Percentiles rank a stretch among this genome's conserved stretches.
These are phyloP conservation scores for Penicillium sp. DNA, from an alignment of 2,329 filamentous ascomycete species.

Conservation along the genomic window DNA sequence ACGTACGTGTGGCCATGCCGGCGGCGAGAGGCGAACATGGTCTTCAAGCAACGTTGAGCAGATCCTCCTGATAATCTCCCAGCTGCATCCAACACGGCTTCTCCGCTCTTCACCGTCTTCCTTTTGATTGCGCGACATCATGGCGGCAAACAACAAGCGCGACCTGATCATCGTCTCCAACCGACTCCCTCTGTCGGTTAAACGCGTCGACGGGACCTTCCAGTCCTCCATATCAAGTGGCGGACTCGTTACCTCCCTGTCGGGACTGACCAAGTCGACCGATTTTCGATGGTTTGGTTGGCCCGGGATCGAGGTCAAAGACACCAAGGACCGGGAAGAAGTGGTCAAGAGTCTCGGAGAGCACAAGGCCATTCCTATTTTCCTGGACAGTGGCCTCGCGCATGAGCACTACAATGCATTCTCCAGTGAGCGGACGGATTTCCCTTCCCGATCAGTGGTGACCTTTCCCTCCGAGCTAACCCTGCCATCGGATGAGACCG, in stretches of 20 bases:
- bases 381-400: slow-evolving; percentile 80
- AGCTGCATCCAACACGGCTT: no score
- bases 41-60: no score
- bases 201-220: slow-evolving; percentile 76
- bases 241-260: slow-evolving; percentile 83
- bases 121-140: no score
- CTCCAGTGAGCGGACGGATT: slow-evolving; percentile 64
- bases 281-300: slow-evolving; percentile 96
- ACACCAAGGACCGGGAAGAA: slow-evolving; percentile 62
- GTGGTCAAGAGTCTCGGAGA: slow-evolving; percentile 72
- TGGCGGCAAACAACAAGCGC: slow-evolving; percentile 22
- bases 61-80: no score
- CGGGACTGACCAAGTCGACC: slow-evolving; percentile 81
- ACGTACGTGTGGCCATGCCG: neutral
- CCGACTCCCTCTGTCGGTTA: slow-evolving; percentile 87
- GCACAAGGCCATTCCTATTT: slow-evolving; percentile 80
- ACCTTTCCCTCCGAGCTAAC: neutral
- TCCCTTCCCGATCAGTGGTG: neutral
- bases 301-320: slow-evolving; percentile 83
- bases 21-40: neutral
- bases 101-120: no score
- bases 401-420: slow-evolving; percentile 96
- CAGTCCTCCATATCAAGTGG: slow-evolving; percentile 86
- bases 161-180: slow-evolving; percentile 75
- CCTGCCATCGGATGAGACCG: slow-evolving; percentile 64